phyloP scores from a whole-genome alignment of 129 eudicot species.

The Centrapalus pauciflorus region DNA sequence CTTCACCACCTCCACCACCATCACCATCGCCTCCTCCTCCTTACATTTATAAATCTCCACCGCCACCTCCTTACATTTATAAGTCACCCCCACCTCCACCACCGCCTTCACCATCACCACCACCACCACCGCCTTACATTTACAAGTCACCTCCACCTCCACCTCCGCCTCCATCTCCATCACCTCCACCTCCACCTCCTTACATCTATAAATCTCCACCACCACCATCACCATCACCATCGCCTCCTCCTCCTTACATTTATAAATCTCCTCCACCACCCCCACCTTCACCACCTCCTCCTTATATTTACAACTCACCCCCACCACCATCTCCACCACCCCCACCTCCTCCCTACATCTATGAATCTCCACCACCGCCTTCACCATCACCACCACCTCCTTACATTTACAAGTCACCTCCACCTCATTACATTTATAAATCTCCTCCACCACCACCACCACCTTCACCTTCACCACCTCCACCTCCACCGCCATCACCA shows the following conservation, averaged over 20 bases:
- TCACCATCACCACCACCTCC: not conserved
- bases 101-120: not conserved
- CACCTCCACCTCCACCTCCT: constrained; percentile 4
- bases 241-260: not conserved
- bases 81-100: constrained; percentile 7
- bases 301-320: not conserved
- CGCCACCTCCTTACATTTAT: not conserved
- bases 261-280: constrained; percentile 1
- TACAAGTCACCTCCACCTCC: constrained; percentile 9
- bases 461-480: not conserved
- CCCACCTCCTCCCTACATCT: not conserved
- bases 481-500: not conserved
- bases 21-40: constrained; percentile 7
- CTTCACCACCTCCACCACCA: constrained; percentile 1
- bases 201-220: not conserved
- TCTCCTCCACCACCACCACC: not conserved
- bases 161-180: not conserved
- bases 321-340: not conserved
- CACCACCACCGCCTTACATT: constrained; percentile 2
- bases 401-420: not conserved
- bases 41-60: not conserved
- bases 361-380: not conserved
- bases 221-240: not conserved
- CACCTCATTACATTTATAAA: constrained; percentile 1
- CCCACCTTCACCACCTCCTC: constrained; percentile 6